Evolutionary conservation across 2,329 filamentous ascomycete genomes (phyloP), one percentile per base, ranked within the genome.

Genomic region (Fusarium lyarnte): DNA sequence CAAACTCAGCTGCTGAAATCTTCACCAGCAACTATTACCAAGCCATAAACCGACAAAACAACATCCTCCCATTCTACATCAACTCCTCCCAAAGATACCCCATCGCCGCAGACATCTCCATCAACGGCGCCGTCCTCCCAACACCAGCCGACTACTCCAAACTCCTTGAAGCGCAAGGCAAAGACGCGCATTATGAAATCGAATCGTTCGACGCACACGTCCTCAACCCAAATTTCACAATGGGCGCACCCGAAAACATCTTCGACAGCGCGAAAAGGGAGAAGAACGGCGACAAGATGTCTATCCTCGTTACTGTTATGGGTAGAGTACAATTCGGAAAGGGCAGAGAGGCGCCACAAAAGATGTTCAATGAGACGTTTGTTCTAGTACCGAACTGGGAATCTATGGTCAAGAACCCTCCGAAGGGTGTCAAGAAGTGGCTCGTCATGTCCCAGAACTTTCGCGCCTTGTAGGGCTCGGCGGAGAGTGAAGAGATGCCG

Each of bases 341-440:
- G 66, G 87, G 86, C 65, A 87, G 87, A 74, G 88, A 91, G 35
- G 88, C 89, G 19, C 87, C 87, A 19, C 87, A 89, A 80, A 89
- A 90, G 74, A 90, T 89, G 39, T 97, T 97, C 80, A 92, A 90
- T 77, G 94, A 97, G 81, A 91, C 88, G 2, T 92, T 97, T 79
- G 88, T 97, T 29, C 85, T 97, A 60, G 92, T 95, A 41, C 94
- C 94, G 12, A 93, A 94, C 82, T 87, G 90, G 88, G 88, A 91
- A 72, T 82, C 85, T 1, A 84, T 87, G 73, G 84, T 82, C 8
- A 83, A 83, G 61, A 89, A 88, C 70, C 86, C 88, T 39, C 81
- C 86, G 5, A 86, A 87, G 66, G 85, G 85, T 3, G 76, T 85
- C 58, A 88, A 86, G 78, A 85, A 86, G 74, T 93, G 90, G 87